Base-by-base conservation (phyloP, 345 rosid species). In the Rhodamnia argentea region DNA sequence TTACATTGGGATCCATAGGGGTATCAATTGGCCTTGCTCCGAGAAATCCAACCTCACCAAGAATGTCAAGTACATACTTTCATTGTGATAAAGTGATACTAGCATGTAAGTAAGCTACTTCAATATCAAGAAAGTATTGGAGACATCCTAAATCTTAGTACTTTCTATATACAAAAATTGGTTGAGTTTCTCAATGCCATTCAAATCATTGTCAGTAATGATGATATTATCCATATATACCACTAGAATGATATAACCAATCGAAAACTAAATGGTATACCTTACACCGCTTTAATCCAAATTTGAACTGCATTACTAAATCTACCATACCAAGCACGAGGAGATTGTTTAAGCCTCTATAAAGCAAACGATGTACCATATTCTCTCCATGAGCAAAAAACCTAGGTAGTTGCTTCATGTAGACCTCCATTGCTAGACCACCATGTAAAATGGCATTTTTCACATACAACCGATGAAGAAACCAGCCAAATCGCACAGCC, bases 41-140 rank as follows among this genome's bases (percentile, higher is more conserved):
- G 24, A 81, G 83, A 44, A 81, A 78, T 40, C 2, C 29, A 59
- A 13, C 37, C 9, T 59, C 18, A n/a, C n/a, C 4, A 59, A 59
- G 18, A 59, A 59, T n/a, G 3, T 59, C 70, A n/a, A 59, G 32
- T 59, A n/a, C 70, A 26, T 59, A 59, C n/a, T 59, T n/a, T 12
- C 3, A 0, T 59, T 3, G 2, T 59, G 2, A 59, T n/a, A 59
- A 59, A 59, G n/a, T 13, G 8, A 59, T 59, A n/a, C 3, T 0
- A 0, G 32, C 32, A 2, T 59, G 32, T 59, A 3, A 59, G n/a
- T 59, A 59, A 3, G 18, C 15, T 12, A 13, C 70, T 59, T 59
- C 18, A n/a, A 59, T 26, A 7, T 9, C 1, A 59, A 59, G 9
- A 59, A n/a, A 3, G n/a, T n/a, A 59, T 59, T 2, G 0, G 5